Evolutionary conservation across 306 rosid genomes (phyloP), one percentile per base, ranked within the genome.

Genomic region (Malus asiatica): DNA sequence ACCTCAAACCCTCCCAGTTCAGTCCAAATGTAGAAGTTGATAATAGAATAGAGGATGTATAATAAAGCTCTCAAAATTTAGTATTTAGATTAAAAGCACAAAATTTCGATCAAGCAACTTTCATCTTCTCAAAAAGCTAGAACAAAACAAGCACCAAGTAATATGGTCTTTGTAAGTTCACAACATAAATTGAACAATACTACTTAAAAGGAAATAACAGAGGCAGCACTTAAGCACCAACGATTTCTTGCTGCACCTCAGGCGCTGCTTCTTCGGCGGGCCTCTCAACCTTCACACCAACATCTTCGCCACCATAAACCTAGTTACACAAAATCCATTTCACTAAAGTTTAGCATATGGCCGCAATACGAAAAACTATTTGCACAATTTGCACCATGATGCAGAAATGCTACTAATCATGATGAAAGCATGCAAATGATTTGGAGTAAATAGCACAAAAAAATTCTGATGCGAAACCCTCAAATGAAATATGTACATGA

Each of bases 231-330:
- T 76, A 95, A 72, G 97, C 96, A 63, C 98, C 97, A 68, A 94
- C 83, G 19, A 90, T 67, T 83, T 94, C 97, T 0, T 91, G 51
- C 51, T 90, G 76, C 63, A 14, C 90, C 81, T 90, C 93, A 0
- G 81, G 81, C 30, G 81, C 51, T 14, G 86, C 57, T 44, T 92
- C 98, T 0, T 95, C 97, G 0, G 89, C 92, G 18, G 98, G 91
- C 78, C 98, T 86, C 25, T 95, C 98, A 40, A 95, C 90, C 90
- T 90, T 95, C 4, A 81, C 78, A 11, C 98, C 97, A 53, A 92
- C 79, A 20, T 94, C 96, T 74, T 95, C 97, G 73, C 92, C 96
- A 4, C 96, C 98, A 15, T 94, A 96, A 60, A 94, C 98, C 98
- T 94, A 75, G 71, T 79, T 8, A 29, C 2, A 76, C 22, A 46